Percentiles rank a stretch among this genome's conserved stretches.
These are phyloP conservation scores for Didymella sp. DNA, from an alignment of 2,329 filamentous ascomycete species.

Conservation along the genomic window DNA sequence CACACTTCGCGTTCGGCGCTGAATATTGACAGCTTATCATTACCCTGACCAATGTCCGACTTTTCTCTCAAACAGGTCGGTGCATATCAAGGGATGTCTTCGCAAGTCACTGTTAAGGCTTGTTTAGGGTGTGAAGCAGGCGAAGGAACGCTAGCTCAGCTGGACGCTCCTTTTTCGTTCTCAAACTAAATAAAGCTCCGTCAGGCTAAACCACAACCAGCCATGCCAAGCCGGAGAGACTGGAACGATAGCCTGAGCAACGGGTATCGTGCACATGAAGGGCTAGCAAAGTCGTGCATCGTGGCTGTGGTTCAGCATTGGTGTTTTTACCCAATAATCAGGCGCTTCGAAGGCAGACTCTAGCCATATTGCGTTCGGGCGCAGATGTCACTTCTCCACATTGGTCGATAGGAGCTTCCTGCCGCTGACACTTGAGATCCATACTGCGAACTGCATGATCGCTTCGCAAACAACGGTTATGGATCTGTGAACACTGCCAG, in stretches of 20 bases:
- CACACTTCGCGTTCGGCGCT: conserved; percentile 3
- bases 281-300: conserved; percentile 7
- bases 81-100: neutral
- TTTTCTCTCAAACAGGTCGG: neutral
- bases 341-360: neutral
- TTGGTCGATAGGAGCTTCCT: neutral
- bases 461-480: conserved; percentile 6
- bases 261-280: neutral
- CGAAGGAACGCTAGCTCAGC: conserved; percentile 2
- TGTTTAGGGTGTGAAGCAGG: neutral
- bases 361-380: neutral
- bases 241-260: conserved; percentile 8
- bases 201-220: neutral
- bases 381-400: neutral
- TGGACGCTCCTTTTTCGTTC: neutral
- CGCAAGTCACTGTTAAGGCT: neutral
- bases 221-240: conserved; percentile 10
- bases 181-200: conserved; percentile 1
- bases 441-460: neutral
- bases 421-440: neutral
- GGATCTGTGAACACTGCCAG: neutral
- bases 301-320: conserved; percentile 3
- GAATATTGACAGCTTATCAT: conserved; percentile 1
- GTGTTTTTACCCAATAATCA: neutral
- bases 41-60: conserved; percentile 1